Percentiles rank a stretch among this genome's conserved stretches.
These are phyloP conservation scores for Teunomyces lycoperdinae DNA, from an alignment of 805 yeast species.

Conservation along the genomic window DNA sequence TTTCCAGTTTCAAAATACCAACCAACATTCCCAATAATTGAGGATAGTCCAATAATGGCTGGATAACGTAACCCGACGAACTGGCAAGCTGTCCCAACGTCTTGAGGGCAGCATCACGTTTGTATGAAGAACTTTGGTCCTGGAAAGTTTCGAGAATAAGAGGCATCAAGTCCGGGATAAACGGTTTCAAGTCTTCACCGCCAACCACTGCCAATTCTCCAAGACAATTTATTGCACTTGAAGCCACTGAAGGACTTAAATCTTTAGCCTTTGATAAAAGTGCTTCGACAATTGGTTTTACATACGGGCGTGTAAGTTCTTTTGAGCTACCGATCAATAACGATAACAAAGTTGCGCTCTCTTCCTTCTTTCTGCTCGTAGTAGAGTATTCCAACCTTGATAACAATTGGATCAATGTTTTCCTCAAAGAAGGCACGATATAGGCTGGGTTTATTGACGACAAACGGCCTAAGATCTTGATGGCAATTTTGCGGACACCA, in stretches of 20 bases:
- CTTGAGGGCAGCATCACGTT: slow-evolving; percentile 84
- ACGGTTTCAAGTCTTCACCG: slow-evolving; percentile 77
- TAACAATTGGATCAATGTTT: slow-evolving; percentile 77
- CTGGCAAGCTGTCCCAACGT: slow-evolving; percentile 86
- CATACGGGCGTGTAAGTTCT: slow-evolving; percentile 84
- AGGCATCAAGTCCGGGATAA: slow-evolving; percentile 79
- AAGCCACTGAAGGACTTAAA: slow-evolving; percentile 73
- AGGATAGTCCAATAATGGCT: slow-evolving; percentile 89
- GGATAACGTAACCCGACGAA: slow-evolving; percentile 92
- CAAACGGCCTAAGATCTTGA: slow-evolving; percentile 77
- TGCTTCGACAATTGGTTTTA: slow-evolving; percentile 85
- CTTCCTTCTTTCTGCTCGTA: slow-evolving; percentile 74
- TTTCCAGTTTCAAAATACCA: slow-evolving; percentile 77
- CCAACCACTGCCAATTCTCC: slow-evolving; percentile 90
- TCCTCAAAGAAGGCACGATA: slow-evolving; percentile 88
- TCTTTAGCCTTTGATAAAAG: slow-evolving; percentile 74
- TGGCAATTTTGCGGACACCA: slow-evolving; percentile 73
- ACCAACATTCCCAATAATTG: slow-evolving; percentile 79
- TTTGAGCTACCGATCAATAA: slow-evolving; percentile 74
- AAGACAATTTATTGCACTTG: slow-evolving; percentile 79
- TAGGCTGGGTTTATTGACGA: slow-evolving; percentile 91
- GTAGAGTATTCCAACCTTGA: slow-evolving; percentile 84
- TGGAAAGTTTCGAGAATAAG: slow-evolving; percentile 81
- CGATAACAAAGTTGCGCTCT: slow-evolving; percentile 73
- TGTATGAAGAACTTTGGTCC: slow-evolving; percentile 85